A percentile compares a stretch with the other conserved stretches of the same genome.
Evolutionary conservation across 2,329 filamentous ascomycete genomes (phyloP).

Genomic region (Rutstroemia sp.): DNA sequence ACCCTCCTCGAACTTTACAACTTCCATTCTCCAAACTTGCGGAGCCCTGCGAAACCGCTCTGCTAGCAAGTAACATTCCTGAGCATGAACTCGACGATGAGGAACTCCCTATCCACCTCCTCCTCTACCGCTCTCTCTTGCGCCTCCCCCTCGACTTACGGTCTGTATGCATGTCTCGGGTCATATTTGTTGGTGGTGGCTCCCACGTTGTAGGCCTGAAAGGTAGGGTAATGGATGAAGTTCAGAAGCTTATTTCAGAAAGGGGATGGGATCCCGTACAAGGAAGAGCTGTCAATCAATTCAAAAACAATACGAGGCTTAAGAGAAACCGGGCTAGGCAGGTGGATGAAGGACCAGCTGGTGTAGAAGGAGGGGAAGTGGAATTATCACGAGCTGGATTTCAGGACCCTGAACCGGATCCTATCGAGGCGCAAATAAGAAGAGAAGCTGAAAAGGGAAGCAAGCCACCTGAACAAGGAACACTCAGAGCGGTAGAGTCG

Average conservation of each 20-base stretch:
- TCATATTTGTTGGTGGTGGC: slow-evolving; percentile 78
- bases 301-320: not conserved
- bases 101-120: slow-evolving; percentile 67
- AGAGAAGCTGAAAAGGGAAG: slow-evolving; percentile 29
- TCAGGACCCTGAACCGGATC: not conserved
- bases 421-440: not conserved
- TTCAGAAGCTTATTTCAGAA: slow-evolving; percentile 56
- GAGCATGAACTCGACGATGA: slow-evolving; percentile 70
- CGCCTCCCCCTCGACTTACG: slow-evolving; percentile 75
- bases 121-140: slow-evolving; percentile 71
- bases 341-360: not conserved
- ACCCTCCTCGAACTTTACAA: slow-evolving; percentile 47
- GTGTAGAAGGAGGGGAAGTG: not conserved
- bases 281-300: slow-evolving; percentile 9
- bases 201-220: slow-evolving; percentile 74
- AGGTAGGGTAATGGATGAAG: slow-evolving; percentile 66
- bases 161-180: slow-evolving; percentile 78
- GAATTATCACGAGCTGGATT: not conserved
- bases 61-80: slow-evolving; percentile 56
- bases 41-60: slow-evolving; percentile 65
- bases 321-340: not conserved
- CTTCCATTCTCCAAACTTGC: slow-evolving; percentile 65
- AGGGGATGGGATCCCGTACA: slow-evolving; percentile 74
- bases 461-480: slow-evolving; percentile 43
- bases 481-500: slow-evolving; percentile 58